These are phyloP conservation scores for Penicillium samsonianum DNA, from an alignment of 495 filamentous ascomycete species.

Conservation along the genomic window DNA sequence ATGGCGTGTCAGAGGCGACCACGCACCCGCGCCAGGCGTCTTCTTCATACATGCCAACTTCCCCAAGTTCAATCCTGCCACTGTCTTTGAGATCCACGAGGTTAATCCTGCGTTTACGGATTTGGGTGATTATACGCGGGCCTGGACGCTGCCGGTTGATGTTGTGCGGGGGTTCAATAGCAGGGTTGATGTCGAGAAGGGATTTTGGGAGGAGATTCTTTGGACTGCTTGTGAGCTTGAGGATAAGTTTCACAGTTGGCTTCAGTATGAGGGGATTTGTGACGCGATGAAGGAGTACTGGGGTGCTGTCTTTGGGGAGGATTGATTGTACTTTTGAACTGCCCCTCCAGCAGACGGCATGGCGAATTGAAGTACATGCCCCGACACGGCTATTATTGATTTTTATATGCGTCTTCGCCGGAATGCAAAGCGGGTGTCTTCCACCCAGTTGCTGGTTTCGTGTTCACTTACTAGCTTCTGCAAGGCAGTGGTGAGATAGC, in stretches of 20 bases:
- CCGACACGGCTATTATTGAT: no score
- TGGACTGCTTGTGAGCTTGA: slow-evolving; percentile 51
- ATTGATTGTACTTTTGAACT: not conserved
- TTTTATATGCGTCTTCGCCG: no score
- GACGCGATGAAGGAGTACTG: slow-evolving; percentile 27
- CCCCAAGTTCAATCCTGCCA: slow-evolving; percentile 51
- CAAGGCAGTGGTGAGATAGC: no score
- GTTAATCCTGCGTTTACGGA: slow-evolving; percentile 39
- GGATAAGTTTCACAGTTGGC: slow-evolving; percentile 40
- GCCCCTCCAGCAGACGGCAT: no score
- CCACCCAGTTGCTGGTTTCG: no score
- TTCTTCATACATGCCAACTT: slow-evolving; percentile 52
- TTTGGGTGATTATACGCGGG: slow-evolving; percentile 41
- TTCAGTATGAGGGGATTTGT: slow-evolving; percentile 33
- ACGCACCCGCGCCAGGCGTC: slow-evolving; percentile 19
- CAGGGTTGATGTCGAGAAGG: slow-evolving; percentile 48
- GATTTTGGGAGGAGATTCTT: slow-evolving; percentile 51
- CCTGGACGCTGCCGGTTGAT: slow-evolving; percentile 46
- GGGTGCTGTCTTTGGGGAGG: slow-evolving; percentile 19
- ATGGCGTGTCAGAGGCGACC: slow-evolving; percentile 23
- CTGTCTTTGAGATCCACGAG: slow-evolving; percentile 37
- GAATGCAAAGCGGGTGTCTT: no score
- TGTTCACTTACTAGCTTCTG: no score
- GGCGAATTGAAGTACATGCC: no score
- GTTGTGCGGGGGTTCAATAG: slow-evolving; percentile 36